Base-by-base conservation (phyloP, 2,329 filamentous ascomycete species). In the Fusarium metavorans region DNA sequence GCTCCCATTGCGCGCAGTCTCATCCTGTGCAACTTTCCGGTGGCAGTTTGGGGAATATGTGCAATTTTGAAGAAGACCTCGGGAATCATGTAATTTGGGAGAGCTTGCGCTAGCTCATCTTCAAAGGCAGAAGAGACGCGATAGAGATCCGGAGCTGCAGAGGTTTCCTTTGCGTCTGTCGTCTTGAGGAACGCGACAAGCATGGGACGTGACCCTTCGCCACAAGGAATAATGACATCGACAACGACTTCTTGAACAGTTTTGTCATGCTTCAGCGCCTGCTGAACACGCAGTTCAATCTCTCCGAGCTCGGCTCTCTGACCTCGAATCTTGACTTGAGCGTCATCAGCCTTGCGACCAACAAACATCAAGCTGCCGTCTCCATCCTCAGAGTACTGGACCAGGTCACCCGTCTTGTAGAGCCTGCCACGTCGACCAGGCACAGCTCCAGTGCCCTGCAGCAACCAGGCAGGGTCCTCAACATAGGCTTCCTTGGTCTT, bases 271-370 rank as follows among this genome's bases (percentile, higher is more conserved):
- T 32, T 59, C 18, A 13, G n/a, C 0, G n/a, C n/a, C 27, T 52
- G 57, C 27, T 63, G 41, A 11, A 78, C 50, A 1, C 66, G 62
- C 6, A 72, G 39, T 45, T 79, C 79, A 11, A 80, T 37, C 41
- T 79, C 79, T 0, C 71, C 76, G n/a, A 88, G 82, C 80, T 88
- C 91, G 54, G 89, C 83, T 59, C 89, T 80, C 69, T 87, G 90
- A 25, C 91, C 91, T n/a, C 86, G 85, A 9, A 91, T 80, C 78
- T 92, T 92, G 59, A 90, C 84, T 76, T 91, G 89, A 0, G 84
- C 84, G 71, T 91, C 89, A 32, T 60, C 57, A 3, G 37, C 39
- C 70, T 88, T 89, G 16, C 89, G 83, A 50, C 88, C 88, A 34
- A 88, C 73, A 60, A 85, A 88, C 0, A 82, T 73, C 11, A 88